Base-by-base conservation (phyloP, 768 basidiomycete species). In the Podaxis rugospora region DNA sequence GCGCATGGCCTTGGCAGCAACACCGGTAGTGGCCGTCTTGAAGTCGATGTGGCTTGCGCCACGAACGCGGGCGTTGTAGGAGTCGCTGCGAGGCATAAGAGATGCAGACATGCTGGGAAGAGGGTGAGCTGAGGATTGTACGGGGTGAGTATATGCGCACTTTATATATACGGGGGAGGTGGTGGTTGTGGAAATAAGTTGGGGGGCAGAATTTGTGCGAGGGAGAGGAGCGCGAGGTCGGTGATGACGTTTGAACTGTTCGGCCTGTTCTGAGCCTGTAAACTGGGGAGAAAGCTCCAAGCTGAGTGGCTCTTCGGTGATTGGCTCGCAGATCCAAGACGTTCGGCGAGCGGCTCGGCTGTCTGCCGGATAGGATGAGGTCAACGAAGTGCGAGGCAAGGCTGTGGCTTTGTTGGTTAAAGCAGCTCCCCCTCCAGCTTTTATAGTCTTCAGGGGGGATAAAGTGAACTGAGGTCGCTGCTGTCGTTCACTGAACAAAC, bases 21-120 rank as follows among this genome's bases (percentile, higher is more conserved):
- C 89, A 66, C 93, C 93, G 57, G 93, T 95, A 55, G 86, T 95
- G 65, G 96, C 96, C n/a, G 93, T 95, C 82, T 95, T 95, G 86
- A 96, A 96, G 78, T 98, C 91, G 79, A 92, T 88, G 73, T 92
- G 89, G 66, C 84, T 86, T 57, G 86, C 84, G 66, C 90, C 90
- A 62, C 90, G 86, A 57, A 83, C 84, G 64, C 90, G 87, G 70
- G 85, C 80, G 66, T 81, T 85, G 83, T 89, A 78, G 61, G 88
- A 82, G 64, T 91, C 88, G 69, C 73, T 74, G 66, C 85, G 82
- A 56, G 87, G 88, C 73, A 86, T 78, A 66, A 83, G 68, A 63
- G 77, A 79, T 75, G 72, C 76, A 11, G 87, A 81, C 76, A 82
- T 82, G 70, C 76, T 84, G 74, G 65, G 56, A 54, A 61, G 28